Conservation (phyloP, 495 filamentous ascomycete species). For the Trichoderma erinaceum region DNA sequence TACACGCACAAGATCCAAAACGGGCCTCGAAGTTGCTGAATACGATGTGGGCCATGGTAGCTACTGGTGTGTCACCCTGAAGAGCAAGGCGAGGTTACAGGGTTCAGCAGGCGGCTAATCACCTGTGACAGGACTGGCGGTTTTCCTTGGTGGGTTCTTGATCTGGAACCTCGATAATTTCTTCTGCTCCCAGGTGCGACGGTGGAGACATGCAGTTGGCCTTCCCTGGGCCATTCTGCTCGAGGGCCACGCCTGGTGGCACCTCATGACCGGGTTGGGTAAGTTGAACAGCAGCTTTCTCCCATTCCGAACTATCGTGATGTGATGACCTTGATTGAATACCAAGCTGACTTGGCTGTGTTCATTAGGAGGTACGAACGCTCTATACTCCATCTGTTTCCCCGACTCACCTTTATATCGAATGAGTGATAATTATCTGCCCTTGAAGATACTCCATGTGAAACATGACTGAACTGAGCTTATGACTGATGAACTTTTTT, state of each 20-base stretch:
- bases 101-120: background rate
- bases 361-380: conserved; percentile 33
- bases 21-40: conserved; percentile 70
- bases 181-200: conserved; percentile 66
- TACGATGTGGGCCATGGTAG: conserved; percentile 56
- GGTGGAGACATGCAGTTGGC: conserved; percentile 64
- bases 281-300: conserved; percentile 4
- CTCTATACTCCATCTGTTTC: background rate
- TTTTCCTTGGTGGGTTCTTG: conserved; percentile 77
- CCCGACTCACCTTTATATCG: background rate
- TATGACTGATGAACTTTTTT: too few species aligned
- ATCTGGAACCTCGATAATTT: conserved; percentile 85
- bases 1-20: conserved; percentile 37
- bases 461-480: too few species aligned
- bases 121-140: conserved; percentile 47
- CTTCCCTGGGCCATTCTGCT: conserved; percentile 87
- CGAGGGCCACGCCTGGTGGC: conserved; percentile 98
- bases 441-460: too few species aligned
- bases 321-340: conserved; percentile 13
- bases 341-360: conserved; percentile 17
- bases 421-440: too few species aligned
- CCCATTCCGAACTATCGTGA: background rate
- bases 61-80: conserved; percentile 31
- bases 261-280: conserved; percentile 44
- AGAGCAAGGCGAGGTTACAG: background rate